Conservation (phyloP, 331 rosid genomes). For the Malus hybrid region DNA sequence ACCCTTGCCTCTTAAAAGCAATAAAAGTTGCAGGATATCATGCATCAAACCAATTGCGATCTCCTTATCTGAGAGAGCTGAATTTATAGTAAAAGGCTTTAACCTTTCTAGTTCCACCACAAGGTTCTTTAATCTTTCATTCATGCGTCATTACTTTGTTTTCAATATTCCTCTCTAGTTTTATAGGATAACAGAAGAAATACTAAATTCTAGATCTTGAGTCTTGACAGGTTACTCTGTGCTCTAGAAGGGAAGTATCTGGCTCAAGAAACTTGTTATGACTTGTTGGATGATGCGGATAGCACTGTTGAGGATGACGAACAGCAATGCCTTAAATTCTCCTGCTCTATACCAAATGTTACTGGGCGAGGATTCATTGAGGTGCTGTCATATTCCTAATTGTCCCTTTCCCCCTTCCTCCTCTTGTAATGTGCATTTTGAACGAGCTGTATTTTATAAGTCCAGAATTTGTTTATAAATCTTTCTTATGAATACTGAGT, state of each 20-base stretch:
- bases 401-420: background rate
- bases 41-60: conserved; percentile 87
- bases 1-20: conserved; percentile 52
- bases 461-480: no score
- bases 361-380: conserved; percentile 91
- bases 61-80: conserved; percentile 40
- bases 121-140: conserved; percentile 31
- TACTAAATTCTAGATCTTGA: background rate
- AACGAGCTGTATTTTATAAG: background rate
- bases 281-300: conserved; percentile 40
- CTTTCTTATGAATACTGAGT: background rate
- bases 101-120: conserved; percentile 54
- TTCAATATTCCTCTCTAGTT: no score
- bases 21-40: conserved; percentile 45
- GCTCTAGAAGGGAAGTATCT: conserved; percentile 88
- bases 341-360: conserved; percentile 58
- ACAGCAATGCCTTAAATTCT: conserved; percentile 47
- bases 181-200: no score
- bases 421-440: background rate
- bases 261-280: conserved; percentile 44
- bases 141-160: background rate
- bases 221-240: conserved; percentile 63
- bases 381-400: conserved; percentile 30
- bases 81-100: conserved; percentile 67
- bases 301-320: conserved; percentile 40